Evolutionary conservation across 2,329 filamentous ascomycete genomes (phyloP), one percentile per base, ranked within the genome.

Genomic region (Sphaerulina musiva): DNA sequence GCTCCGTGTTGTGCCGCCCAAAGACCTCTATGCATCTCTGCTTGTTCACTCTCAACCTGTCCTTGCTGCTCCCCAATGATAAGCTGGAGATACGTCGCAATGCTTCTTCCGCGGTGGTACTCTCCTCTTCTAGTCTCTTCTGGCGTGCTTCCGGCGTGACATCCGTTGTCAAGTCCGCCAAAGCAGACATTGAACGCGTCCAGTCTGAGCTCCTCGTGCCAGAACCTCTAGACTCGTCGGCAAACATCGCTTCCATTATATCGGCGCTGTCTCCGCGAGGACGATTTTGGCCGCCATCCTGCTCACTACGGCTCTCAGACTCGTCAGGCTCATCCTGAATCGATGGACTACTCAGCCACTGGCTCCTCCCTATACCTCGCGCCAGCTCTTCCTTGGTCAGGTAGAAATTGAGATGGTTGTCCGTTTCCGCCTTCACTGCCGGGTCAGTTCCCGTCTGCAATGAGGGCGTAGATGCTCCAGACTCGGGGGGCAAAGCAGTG

Each of bases 1-100:
- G 65, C 71, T 98, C 93, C 1, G 93, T 98, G 63, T 86, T 83
- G 77, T 98, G 93, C 47, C 93, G 84, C 47, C 93, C 93, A 66
- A 98, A 96, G 2, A 83, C 85, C 57, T 91, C 81, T 61, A 98
- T 80, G 70, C 91, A 95, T 58, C 89, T 84, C 62, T 84, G 80
- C 63, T 92, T 85, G 69, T 96, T 96, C 67, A 87, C 83, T 62
- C 90, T 85, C 63, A 85, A 83, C 49, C 83, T 81, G 66, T 95
- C 89, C 71, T 86, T 86, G 62, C 81, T 84, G 70, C 82, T 92
- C 64, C 83, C 85, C 66, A 95, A 90, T 40, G 80, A 79, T 51
- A 98, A 75, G 42, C 82, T 80, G 1, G 89, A 81, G 69, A 98
- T 96, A 52, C 91, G 85, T 60, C 78, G 75, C 59, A 98, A 77